phyloP scores from a whole-genome alignment of 2,329 filamentous ascomycete species.

The Pseudogymnoascus sp. region DNA sequence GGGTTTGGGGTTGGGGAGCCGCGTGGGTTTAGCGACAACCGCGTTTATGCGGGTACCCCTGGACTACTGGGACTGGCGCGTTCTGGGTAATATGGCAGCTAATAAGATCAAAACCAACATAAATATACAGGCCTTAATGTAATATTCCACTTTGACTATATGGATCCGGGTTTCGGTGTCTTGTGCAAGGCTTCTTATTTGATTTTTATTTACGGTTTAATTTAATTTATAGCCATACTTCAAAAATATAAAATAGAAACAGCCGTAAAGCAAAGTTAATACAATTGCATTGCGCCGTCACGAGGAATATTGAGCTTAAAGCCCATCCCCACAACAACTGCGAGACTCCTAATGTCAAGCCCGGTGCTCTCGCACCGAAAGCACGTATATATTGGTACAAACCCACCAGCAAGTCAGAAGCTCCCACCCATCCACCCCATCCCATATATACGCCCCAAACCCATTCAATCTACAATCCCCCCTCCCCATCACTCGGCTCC shows the following conservation, averaged over 20 bases:
- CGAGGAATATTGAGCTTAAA: neutral
- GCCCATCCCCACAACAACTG: neutral
- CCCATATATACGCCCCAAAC: constrained; percentile 1
- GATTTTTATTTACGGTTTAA: neutral
- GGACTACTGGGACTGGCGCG: neutral
- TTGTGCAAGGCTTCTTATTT: neutral
- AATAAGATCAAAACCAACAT: neutral
- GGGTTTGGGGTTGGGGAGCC: neutral
- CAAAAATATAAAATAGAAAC: neutral
- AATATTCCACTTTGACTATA: neutral
- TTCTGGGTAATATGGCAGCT: neutral
- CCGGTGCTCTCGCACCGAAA: neutral
- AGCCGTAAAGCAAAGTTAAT: neutral
- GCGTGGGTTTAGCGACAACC: constrained; percentile 6
- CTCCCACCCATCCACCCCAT: neutral
- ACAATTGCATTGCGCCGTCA: neutral
- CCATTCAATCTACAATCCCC: neutral
- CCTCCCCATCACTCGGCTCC: neutral
- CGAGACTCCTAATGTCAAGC: neutral
- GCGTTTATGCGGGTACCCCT: constrained; percentile 2
- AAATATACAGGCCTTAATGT: neutral
- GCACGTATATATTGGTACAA: neutral
- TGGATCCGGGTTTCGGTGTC: neutral
- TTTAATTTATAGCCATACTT: neutral
- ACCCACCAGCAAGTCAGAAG: neutral